phyloP scores from a whole-genome alignment of 768 basidiomycete species.

The Nidularia pulvinata region DNA sequence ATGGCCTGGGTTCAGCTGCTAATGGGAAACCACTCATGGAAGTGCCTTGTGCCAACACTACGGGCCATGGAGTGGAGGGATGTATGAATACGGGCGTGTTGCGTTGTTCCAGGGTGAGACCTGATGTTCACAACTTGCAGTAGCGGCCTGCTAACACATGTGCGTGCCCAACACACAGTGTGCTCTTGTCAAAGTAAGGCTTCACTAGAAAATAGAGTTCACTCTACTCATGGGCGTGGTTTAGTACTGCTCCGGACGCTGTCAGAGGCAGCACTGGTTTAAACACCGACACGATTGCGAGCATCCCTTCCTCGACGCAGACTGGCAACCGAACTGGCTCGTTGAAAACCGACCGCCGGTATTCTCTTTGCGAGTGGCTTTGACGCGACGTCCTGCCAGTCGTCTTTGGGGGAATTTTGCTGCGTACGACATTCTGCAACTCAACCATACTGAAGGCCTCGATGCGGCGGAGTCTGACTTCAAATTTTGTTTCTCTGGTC shows the following conservation, averaged over 20 bases:
- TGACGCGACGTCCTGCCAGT: slow-evolving; percentile 7
- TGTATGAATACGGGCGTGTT: slow-evolving; percentile 16
- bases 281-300: slow-evolving; percentile 32
- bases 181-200: slow-evolving; percentile 13
- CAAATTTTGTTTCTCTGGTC: slow-evolving; percentile 32
- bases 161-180: slow-evolving; percentile 7
- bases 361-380: slow-evolving; percentile 5
- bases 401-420: slow-evolving; percentile 19
- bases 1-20: slow-evolving; percentile 22
- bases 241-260: slow-evolving; percentile 32
- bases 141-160: not conserved
- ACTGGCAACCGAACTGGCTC: slow-evolving; percentile 33
- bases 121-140: not conserved
- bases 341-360: slow-evolving; percentile 21
- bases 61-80: slow-evolving; percentile 1
- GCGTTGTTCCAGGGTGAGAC: slow-evolving; percentile 23
- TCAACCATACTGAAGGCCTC: slow-evolving; percentile 24
- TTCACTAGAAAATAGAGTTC: not conserved
- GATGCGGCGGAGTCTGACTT: slow-evolving; percentile 14
- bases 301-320: slow-evolving; percentile 17
- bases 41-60: slow-evolving; percentile 16
- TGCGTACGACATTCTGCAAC: slow-evolving; percentile 28
- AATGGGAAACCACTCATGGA: slow-evolving; percentile 13
- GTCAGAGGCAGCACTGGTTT: slow-evolving; percentile 31
- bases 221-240: not conserved